phyloP scores from a whole-genome alignment of 768 basidiomycete genomes.

The Glaciozyma martinii region DNA sequence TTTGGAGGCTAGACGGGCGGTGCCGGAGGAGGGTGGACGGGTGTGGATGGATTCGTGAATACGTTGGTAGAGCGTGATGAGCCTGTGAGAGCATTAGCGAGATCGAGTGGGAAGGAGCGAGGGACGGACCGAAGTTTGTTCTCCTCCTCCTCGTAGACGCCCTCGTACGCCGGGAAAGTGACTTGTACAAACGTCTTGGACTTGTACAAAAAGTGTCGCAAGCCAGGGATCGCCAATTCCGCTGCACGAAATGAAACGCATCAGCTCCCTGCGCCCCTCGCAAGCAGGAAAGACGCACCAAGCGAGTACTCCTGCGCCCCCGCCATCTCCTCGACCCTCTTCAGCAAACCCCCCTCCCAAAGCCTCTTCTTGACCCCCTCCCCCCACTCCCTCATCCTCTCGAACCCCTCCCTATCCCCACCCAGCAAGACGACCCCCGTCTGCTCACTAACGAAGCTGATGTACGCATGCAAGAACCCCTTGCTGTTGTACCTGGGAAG shows the following conservation, averaged over 20 bases:
- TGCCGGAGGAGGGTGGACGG: conserved; percentile 65
- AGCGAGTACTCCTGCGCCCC: conserved; percentile 16
- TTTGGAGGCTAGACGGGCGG: conserved; percentile 52
- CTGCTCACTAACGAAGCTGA: conserved; percentile 40
- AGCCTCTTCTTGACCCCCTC: conserved; percentile 44
- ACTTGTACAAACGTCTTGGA: conserved; percentile 80
- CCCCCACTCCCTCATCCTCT: conserved; percentile 69
- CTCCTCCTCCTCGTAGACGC: conserved; percentile 60
- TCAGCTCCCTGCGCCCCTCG: neutral
- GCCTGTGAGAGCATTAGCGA: conserved; percentile 42
- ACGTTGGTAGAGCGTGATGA: conserved; percentile 77
- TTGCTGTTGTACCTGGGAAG: conserved; percentile 85
- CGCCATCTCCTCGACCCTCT: conserved; percentile 10
- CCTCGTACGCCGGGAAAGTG: conserved; percentile 75
- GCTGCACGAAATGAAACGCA: conserved; percentile 39
- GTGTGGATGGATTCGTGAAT: conserved; percentile 84
- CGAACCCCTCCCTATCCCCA: conserved; percentile 67
- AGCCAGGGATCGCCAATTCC: conserved; percentile 73
- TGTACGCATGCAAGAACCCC: conserved; percentile 84
- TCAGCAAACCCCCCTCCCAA: conserved; percentile 36
- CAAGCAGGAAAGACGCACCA: conserved; percentile 6
- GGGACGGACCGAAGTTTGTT: conserved; percentile 47
- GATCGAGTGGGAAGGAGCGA: neutral
- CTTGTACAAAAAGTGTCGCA: conserved; percentile 93
- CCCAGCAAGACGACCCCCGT: conserved; percentile 45